Percentiles rank a stretch among this genome's conserved stretches.
Conservation (phyloP, 495 filamentous ascomycete genomes). For the Penicillium canariense region DNA sequence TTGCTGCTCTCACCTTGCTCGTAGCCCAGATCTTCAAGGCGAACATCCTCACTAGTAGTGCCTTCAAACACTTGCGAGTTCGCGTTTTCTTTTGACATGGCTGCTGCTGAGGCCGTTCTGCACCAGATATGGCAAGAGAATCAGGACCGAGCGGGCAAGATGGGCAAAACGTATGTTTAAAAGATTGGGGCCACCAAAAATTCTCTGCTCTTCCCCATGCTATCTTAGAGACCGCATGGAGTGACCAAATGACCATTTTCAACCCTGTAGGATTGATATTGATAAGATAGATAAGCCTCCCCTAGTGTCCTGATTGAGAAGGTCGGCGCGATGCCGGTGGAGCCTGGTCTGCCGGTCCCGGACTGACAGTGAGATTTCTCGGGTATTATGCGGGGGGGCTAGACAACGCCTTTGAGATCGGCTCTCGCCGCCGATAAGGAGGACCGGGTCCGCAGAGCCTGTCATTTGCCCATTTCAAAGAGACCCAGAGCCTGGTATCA, state of each 20-base stretch:
- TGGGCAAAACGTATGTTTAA: slow-evolving; percentile 3
- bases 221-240: slow-evolving; percentile 15
- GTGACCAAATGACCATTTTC: background rate
- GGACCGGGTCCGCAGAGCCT: background rate
- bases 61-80: slow-evolving; percentile 23
- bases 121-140: background rate
- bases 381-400: slow-evolving; percentile 13
- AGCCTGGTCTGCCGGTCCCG: slow-evolving; percentile 27
- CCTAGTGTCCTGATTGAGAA: slow-evolving; percentile 28
- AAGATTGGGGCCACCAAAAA: background rate
- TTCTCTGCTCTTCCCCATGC: slow-evolving; percentile 8
- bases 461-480: slow-evolving; percentile 5
- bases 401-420: slow-evolving; percentile 6
- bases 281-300: slow-evolving; percentile 26
- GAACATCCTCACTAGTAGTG: slow-evolving; percentile 38
- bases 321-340: slow-evolving; percentile 29
- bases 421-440: slow-evolving; percentile 11
- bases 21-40: slow-evolving; percentile 47
- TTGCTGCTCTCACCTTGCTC: slow-evolving; percentile 40
- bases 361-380: slow-evolving; percentile 7
- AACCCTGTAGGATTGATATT: slow-evolving; percentile 9
- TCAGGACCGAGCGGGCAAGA: background rate
- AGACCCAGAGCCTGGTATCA: slow-evolving; percentile 1
- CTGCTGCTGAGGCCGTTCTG: background rate
- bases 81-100: slow-evolving; percentile 23